These are phyloP conservation scores for Salicornia ramosissima DNA, from an alignment of 148 eudicot species.

Conservation along the genomic window DNA sequence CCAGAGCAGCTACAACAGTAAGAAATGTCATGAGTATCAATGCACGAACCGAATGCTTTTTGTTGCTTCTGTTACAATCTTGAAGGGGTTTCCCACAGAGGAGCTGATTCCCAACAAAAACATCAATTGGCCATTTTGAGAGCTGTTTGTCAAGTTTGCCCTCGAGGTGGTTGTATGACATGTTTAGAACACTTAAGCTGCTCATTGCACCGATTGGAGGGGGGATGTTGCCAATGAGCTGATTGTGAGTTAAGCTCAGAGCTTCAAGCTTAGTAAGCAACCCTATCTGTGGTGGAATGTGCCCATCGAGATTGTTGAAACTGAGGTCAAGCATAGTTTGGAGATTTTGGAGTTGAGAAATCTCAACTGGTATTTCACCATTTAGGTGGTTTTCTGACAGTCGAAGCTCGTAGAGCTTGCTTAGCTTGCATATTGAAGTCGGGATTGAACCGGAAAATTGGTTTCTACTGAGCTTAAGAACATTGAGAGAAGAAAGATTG, in stretches of 20 bases:
- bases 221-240: conserved; percentile 63
- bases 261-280: conserved; percentile 66
- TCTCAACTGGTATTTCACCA: conserved; percentile 68
- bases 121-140: conserved; percentile 58
- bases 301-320: conserved; percentile 65
- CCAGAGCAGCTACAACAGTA: conserved; percentile 43
- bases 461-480: conserved; percentile 62
- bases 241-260: conserved; percentile 82
- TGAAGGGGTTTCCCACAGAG: conserved; percentile 79
- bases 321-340: conserved; percentile 80
- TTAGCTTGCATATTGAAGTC: conserved; percentile 50
- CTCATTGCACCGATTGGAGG: conserved; percentile 64
- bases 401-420: conserved; percentile 72
- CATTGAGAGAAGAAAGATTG: conserved; percentile 65
- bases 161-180: conserved; percentile 67
- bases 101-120: conserved; percentile 60
- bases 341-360: conserved; percentile 66
- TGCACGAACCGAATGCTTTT: conserved; percentile 33
- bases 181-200: conserved; percentile 71
- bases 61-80: conserved; percentile 35
- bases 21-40: conserved; percentile 56
- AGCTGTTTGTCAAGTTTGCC: conserved; percentile 67
- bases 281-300: conserved; percentile 60
- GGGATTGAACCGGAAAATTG: conserved; percentile 68
- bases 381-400: conserved; percentile 61